Base-by-base conservation (phyloP, 805 yeast genomes). In the Spathaspora sp. region DNA sequence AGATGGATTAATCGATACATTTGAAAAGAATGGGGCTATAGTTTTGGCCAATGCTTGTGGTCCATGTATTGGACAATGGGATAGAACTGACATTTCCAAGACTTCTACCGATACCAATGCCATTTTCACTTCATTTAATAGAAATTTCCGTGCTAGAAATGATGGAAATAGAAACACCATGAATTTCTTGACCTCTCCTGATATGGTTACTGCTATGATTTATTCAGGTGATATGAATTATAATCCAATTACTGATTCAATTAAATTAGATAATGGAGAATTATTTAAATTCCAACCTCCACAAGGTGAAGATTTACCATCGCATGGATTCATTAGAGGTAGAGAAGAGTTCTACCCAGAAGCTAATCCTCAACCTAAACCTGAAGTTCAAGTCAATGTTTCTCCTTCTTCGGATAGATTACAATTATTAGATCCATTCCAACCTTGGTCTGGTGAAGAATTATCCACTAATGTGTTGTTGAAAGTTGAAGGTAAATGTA, bases 11-110 rank as follows among this genome's bases (percentile, higher is more conserved):
- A 82, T 88, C 55, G 78, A 86, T 46, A 83, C 86, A 43, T 91
- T 93, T 69, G 85, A 86, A 69, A 83, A 86, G 50, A 86, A 85
- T 62, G 98, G 98, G 54, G 99, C 97, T 60, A 79, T 82, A 53
- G 96, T 93, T 44, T 80, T 93, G 61, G 97, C 98, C 50, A 93
- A 93, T 70, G 99, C 99, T 18, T 93, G 99, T 80, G 99, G 99
- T 60, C 99, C 98, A 65, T 93, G 99, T 78, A 93, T 93, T 67
- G 99, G 99, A 53, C 99, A 93, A 79, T 93, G 99, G 99, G 97
- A 94, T 70, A 87, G 98, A 78, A 79, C 81, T 58, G 96, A 89
- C 66, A 81, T 88, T 44, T 70, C 81, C 46, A 83, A 83, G 67
- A 75, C 78, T 28, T 79, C 86, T 6, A 76, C 77, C 49, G 90